Conservation (phyloP, 768 basidiomycete genomes). For the Leccinum broughii region DNA sequence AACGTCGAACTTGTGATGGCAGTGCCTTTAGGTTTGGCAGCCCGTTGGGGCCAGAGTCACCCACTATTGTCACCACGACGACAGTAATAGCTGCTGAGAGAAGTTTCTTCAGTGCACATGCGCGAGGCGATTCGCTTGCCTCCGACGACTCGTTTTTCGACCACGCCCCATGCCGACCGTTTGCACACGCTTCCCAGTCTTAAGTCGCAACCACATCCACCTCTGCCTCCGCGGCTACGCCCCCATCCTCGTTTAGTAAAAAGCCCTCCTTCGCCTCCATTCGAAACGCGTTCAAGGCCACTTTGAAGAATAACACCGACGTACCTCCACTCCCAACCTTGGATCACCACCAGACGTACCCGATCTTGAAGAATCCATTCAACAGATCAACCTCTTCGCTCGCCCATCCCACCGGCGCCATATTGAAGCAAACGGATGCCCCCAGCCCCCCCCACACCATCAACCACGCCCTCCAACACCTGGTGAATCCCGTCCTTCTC, state of each 20-base stretch:
- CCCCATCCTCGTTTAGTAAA: constrained; percentile 61
- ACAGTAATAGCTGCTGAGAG: constrained; percentile 46
- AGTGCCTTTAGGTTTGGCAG: constrained; percentile 45
- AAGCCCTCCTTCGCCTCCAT: constrained; percentile 86
- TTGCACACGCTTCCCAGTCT: constrained; percentile 70
- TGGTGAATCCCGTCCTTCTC: constrained; percentile 37
- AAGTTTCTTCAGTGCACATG: constrained; percentile 61
- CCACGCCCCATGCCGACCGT: constrained; percentile 56
- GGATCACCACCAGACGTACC: constrained; percentile 62
- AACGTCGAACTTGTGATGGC: too few species aligned
- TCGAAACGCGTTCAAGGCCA: constrained; percentile 80
- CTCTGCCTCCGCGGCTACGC: constrained; percentile 14
- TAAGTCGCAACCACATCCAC: constrained; percentile 57
- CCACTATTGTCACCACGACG: constrained; percentile 54
- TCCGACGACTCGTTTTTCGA: constrained; percentile 77
- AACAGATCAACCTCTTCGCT: constrained; percentile 80
- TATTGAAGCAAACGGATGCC: constrained; percentile 41
- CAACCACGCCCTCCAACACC: constrained; percentile 64
- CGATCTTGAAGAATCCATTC: constrained; percentile 80
- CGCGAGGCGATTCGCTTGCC: constrained; percentile 73
- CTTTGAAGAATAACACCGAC: constrained; percentile 50
- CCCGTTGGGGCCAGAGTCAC: constrained; percentile 64
- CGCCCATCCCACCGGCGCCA: constrained; percentile 43
- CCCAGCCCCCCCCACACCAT: constrained; percentile 45
- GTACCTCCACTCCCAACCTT: constrained; percentile 75